Percentiles rank a stretch among this genome's conserved stretches.
Evolutionary conservation across 225 moss, liverwort and hornwort species (phyloP).

Genomic region (Physcomitrium patens): DNA sequence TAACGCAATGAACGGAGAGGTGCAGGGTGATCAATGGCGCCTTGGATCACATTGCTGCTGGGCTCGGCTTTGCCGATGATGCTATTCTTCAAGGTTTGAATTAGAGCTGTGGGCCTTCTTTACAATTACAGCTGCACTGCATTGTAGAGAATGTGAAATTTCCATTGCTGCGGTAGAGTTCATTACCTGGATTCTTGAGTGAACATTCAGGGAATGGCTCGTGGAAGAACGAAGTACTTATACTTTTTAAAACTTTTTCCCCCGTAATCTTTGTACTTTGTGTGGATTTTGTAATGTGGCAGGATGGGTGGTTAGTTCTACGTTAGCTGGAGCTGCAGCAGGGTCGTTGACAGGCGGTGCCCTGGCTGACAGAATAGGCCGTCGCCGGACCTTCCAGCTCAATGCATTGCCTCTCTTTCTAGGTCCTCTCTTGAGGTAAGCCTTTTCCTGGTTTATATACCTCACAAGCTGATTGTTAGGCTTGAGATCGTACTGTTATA

Average conservation of each 20-base stretch:
- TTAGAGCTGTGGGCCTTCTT: neutral
- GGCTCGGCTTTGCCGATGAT: slow-evolving; percentile 46
- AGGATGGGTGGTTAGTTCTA: slow-evolving; percentile 66
- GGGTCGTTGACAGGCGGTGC: slow-evolving; percentile 57
- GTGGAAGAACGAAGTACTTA: no score
- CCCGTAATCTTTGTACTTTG: no score
- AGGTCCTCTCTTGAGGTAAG: slow-evolving; percentile 51
- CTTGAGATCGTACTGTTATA: neutral
- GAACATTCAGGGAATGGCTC: no score
- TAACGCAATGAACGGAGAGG: slow-evolving; percentile 17
- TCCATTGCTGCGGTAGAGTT: no score
- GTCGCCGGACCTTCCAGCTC: slow-evolving; percentile 56
- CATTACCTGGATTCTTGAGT: no score
- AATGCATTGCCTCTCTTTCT: slow-evolving; percentile 56
- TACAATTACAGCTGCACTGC: no score
- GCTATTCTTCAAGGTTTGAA: slow-evolving; percentile 52
- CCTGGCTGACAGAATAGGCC: slow-evolving; percentile 52
- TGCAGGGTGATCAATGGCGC: slow-evolving; percentile 62
- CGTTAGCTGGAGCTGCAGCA: slow-evolving; percentile 52
- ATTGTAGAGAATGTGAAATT: no score
- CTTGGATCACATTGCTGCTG: slow-evolving; percentile 48
- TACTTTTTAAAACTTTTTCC: no score
- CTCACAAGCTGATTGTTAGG: neutral
- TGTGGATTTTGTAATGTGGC: neutral
- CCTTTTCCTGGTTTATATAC: neutral